These are phyloP conservation scores for Leishmania aethiopica DNA, from an alignment of 208 protist genomes.

Conservation along the genomic window DNA sequence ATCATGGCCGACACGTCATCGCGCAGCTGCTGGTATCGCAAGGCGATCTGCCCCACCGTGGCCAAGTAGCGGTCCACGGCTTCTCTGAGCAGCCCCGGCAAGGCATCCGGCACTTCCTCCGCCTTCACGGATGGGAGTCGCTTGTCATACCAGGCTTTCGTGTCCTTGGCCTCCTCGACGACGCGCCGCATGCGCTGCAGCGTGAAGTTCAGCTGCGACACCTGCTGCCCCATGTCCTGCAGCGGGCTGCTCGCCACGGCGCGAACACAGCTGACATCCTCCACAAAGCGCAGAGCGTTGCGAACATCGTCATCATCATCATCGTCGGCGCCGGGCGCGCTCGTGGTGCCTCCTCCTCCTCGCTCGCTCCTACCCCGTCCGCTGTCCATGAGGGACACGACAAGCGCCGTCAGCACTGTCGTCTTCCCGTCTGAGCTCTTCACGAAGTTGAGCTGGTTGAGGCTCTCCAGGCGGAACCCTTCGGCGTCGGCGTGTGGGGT, in stretches of 20 bases:
- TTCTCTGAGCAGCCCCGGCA: conserved; percentile 40
- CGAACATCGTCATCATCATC: background rate
- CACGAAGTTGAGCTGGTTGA: conserved; percentile 71
- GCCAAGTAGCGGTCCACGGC: conserved; percentile 39
- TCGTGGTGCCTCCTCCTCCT: background rate
- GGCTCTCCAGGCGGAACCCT: conserved; percentile 75
- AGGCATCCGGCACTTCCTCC: conserved; percentile 34
- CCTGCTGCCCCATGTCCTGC: conserved; percentile 65
- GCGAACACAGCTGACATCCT: conserved; percentile 56
- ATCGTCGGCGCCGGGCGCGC: background rate
- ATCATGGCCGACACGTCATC: conserved; percentile 73
- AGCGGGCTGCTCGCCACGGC: conserved; percentile 38
- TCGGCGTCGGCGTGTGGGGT: conserved; percentile 62
- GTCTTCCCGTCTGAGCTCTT: conserved; percentile 77
- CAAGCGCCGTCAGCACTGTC: conserved; percentile 71
- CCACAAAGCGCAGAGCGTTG: conserved; percentile 50
- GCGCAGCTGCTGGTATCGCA: conserved; percentile 67
- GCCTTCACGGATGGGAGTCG: conserved; percentile 32
- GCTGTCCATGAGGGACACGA: conserved; percentile 50
- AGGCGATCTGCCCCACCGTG: conserved; percentile 47
- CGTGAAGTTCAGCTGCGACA: conserved; percentile 63
- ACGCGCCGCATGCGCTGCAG: conserved; percentile 77
- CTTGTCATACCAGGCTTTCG: conserved; percentile 41
- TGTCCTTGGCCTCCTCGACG: conserved; percentile 58
- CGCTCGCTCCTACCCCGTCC: background rate